Percentiles rank a stretch among this genome's conserved stretches.
Conservation (phyloP, 2,329 filamentous ascomycete species). For the Colletotrichum orchidophilum region DNA sequence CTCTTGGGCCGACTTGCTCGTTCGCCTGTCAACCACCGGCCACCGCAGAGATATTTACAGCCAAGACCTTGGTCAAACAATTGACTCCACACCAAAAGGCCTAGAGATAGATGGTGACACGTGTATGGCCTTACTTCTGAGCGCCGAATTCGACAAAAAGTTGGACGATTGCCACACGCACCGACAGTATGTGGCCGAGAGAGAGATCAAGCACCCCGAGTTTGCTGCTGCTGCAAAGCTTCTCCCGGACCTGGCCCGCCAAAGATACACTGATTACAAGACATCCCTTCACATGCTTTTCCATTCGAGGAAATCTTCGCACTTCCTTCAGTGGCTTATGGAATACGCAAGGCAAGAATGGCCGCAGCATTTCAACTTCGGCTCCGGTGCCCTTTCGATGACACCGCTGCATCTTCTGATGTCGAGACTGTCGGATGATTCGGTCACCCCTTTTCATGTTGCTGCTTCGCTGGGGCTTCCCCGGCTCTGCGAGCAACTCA, state of each 20-base stretch:
- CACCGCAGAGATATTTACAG: constrained; percentile 13
- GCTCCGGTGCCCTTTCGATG: constrained; percentile 34
- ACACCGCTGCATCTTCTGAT: constrained; percentile 42
- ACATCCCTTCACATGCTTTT: constrained; percentile 42
- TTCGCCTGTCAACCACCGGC: not conserved
- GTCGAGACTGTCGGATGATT: constrained; percentile 40
- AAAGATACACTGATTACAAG: constrained; percentile 38
- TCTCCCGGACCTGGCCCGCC: constrained; percentile 40
- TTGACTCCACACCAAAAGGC: too few relatives aligned
- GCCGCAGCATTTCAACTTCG: constrained; percentile 37
- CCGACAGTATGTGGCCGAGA: not conserved
- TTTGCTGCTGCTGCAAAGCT: constrained; percentile 6
- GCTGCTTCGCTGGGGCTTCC: constrained; percentile 46
- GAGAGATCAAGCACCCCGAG: not conserved
- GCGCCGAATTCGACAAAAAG: not conserved
- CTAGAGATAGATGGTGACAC: not conserved
- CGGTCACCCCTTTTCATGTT: constrained; percentile 44
- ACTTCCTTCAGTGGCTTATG: constrained; percentile 48
- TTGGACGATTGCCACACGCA: not conserved
- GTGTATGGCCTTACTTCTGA: not conserved
- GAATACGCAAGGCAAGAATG: constrained; percentile 44
- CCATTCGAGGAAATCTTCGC: constrained; percentile 36
- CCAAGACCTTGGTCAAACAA: constrained; percentile 17
- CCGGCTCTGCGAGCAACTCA: constrained; percentile 38
- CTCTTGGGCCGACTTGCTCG: not conserved